Conservation (phyloP, 192 early-diverging fungal genomes). For the Linnemannia zychae region DNA sequence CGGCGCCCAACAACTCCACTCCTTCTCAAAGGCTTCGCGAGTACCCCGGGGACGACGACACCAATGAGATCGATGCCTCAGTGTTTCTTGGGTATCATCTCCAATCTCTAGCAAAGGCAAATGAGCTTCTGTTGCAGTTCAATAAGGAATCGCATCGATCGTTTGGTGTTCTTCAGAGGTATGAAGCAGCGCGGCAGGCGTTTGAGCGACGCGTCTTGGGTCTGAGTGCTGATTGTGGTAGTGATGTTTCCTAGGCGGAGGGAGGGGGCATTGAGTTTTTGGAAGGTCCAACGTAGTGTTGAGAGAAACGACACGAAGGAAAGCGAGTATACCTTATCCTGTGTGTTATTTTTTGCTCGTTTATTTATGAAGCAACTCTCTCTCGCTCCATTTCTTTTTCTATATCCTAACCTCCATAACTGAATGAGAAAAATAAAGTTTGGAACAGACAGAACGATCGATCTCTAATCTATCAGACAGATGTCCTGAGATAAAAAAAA, state of each 20-base stretch:
- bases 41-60: neutral
- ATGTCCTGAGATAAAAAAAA: no score
- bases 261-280: no score
- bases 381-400: neutral
- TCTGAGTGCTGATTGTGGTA: neutral
- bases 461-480: no score
- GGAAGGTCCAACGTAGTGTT: no score
- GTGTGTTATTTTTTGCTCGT: no score
- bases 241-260: no score
- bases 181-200: neutral
- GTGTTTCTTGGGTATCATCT: conserved; percentile 27
- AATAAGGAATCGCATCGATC: conserved; percentile 15
- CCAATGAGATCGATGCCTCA: conserved; percentile 18
- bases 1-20: neutral
- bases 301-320: no score
- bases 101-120: conserved; percentile 27
- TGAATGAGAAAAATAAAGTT: no score
- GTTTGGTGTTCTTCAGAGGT: neutral
- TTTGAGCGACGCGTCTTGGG: conserved; percentile 16
- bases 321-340: no score
- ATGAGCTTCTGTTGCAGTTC: conserved; percentile 18
- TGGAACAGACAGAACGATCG: no score
- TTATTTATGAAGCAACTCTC: no score
- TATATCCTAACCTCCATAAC: no score
- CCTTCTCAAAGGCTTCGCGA: neutral